Base-by-base conservation (phyloP, 192 early-diverging fungal genomes). In the Coemansia sp. region DNA sequence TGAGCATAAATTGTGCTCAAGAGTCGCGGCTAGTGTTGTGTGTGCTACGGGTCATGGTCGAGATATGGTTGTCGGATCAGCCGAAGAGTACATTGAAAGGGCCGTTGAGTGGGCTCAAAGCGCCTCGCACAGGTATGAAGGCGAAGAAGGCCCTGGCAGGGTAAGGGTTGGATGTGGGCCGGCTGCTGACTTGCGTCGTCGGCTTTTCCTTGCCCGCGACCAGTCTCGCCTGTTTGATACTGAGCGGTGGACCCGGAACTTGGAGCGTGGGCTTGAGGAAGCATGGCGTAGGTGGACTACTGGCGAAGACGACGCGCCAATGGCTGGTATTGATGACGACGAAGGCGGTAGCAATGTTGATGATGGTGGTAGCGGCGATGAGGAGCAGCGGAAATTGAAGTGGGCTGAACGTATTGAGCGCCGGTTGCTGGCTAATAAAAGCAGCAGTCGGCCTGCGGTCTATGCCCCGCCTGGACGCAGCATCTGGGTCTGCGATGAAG, bases 191-290 rank as follows among this genome's bases (percentile, higher is more conserved):
- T 62, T 92, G 42, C 86, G 92, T 16, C 73, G 75, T 40, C 72
- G 81, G 49, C 74, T 98, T 28, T 98, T 93, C 77, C 71, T 95
- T 70, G 86, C 75, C 30, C 87, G 95, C 35, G 96, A 98, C 47
- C 68, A 58, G n/a, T 91, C 88, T 43, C 85, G 89, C 6, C 75
- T 98, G 38, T 98, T 96, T 85, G 94, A 98, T 76, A 98, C 96
- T 28, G 74, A 76, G 33, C 84, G 90, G 14, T 96, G 92, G 93
- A 95, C 94, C 2, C 77, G 90, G 33, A 91, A 92, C 66, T 73
- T 98, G 44, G 95, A 96, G 83, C 74, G 73, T 5, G 94, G 92
- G 0, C 82, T 86, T 50, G 53, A 52, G 26, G 90, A 90, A 69
- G 90, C 91, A 9, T 94, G 92, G 92, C 82, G 77, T 17, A 86